Percentiles rank a stretch among this genome's conserved stretches.
Conservation (phyloP, 2,329 filamentous ascomycete genomes). For the Diaporthe capsici region DNA sequence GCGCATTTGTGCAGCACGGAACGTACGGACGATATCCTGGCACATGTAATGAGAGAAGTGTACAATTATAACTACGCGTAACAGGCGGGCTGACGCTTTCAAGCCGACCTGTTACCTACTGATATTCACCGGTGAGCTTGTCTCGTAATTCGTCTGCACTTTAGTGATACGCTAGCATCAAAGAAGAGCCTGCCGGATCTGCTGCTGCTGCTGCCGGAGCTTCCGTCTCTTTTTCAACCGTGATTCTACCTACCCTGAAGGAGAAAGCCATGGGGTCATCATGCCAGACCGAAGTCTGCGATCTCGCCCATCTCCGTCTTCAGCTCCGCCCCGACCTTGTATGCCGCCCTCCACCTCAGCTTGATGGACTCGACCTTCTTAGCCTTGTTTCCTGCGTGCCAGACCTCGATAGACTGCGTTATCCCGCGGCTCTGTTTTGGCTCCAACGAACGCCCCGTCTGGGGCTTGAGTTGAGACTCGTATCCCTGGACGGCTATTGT, state of each 20-base stretch:
- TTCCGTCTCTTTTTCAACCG: neutral
- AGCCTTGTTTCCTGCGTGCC: conserved; percentile 76
- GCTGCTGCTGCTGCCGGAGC: neutral
- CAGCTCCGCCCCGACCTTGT: conserved; percentile 76
- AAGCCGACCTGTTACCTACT: neutral
- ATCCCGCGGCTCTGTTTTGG: conserved; percentile 83
- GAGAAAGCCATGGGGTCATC: neutral
- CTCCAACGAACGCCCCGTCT: conserved; percentile 82
- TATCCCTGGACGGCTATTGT: conserved; percentile 72
- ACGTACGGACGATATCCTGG: too few species aligned
- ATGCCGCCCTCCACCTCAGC: conserved; percentile 89
- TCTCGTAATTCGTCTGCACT: conserved; percentile 26
- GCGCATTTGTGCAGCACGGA: neutral
- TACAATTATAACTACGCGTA: conserved; percentile 26
- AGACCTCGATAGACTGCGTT: conserved; percentile 83
- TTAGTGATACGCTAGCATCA: conserved; percentile 15
- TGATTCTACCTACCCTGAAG: neutral
- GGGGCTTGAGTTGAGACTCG: conserved; percentile 85
- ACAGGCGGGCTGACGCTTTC: neutral
- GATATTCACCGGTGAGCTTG: conserved; percentile 11
- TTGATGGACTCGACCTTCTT: conserved; percentile 85
- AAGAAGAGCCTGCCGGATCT: neutral
- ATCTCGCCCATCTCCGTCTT: conserved; percentile 90
- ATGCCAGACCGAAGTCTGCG: conserved; percentile 81
- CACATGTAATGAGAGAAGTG: conserved; percentile 10